A percentile compares a stretch with the other conserved stretches of the same genome.
Conservation (phyloP, 495 filamentous ascomycete species). For the Penicillium cataractarum region DNA sequence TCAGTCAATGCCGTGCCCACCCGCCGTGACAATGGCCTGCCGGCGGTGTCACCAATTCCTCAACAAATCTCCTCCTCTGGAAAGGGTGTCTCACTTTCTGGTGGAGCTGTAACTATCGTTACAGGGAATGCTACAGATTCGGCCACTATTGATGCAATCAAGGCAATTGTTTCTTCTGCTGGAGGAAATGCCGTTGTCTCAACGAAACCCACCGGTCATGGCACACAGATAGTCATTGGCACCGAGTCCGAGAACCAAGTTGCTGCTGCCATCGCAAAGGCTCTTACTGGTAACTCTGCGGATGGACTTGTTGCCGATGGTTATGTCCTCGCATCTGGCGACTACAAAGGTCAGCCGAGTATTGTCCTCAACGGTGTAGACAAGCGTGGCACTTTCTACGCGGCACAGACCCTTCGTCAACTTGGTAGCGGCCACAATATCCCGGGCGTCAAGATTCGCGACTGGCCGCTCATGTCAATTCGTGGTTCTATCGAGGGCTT, state of each 20-base stretch:
- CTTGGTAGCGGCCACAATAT: slow-evolving; percentile 7
- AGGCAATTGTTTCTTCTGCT: slow-evolving; percentile 11
- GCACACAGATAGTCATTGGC: slow-evolving; percentile 22
- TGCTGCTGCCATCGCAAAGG: slow-evolving; percentile 11
- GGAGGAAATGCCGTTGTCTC: slow-evolving; percentile 14
- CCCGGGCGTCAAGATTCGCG: slow-evolving; percentile 17
- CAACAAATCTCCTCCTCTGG: slow-evolving; percentile 13
- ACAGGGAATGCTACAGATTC: slow-evolving; percentile 17
- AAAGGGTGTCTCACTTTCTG: background rate
- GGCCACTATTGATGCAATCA: slow-evolving; percentile 18
- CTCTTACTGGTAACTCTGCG: slow-evolving; percentile 16
- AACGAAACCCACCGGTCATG: slow-evolving; percentile 5
- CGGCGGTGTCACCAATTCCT: slow-evolving; percentile 12
- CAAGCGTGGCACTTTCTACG: slow-evolving; percentile 23
- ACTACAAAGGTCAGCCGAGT: slow-evolving; percentile 14
- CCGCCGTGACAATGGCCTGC: background rate
- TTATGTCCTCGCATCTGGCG: slow-evolving; percentile 18
- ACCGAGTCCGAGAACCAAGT: slow-evolving; percentile 7
- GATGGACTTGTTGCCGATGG: slow-evolving; percentile 18
- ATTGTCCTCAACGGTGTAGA: slow-evolving; percentile 25
- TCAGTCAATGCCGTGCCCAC: slow-evolving; percentile 12
- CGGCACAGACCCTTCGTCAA: slow-evolving; percentile 23
- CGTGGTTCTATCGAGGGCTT: slow-evolving; percentile 26
- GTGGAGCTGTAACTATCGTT: slow-evolving; percentile 16
- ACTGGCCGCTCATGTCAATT: slow-evolving; percentile 26